Percentiles rank a stretch among this genome's conserved stretches.
These are phyloP conservation scores for Penicillium concentricum DNA, from an alignment of 2,329 filamentous ascomycete genomes.

Conservation along the genomic window DNA sequence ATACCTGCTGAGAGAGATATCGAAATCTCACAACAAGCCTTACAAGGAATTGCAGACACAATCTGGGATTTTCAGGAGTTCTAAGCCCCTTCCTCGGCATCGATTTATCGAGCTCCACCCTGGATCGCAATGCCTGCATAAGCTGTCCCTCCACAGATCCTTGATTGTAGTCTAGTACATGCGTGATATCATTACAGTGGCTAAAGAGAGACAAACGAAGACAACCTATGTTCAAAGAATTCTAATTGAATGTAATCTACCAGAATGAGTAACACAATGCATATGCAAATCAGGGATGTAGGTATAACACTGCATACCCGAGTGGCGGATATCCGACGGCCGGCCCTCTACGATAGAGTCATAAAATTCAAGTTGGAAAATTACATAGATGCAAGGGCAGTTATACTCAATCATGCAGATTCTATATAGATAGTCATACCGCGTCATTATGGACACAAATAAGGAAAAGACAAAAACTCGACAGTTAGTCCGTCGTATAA, in stretches of 20 bases:
- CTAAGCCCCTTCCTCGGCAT: neutral
- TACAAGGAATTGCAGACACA: neutral
- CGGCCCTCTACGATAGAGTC: neutral
- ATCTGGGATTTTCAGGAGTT: neutral
- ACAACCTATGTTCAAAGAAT: neutral
- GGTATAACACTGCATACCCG: neutral
- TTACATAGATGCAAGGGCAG: neutral
- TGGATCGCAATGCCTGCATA: slow-evolving; percentile 13
- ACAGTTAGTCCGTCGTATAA: slow-evolving; percentile 1
- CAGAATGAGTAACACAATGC: neutral
- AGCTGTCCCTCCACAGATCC: slow-evolving; percentile 15
- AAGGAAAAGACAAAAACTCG: slow-evolving; percentile 13
- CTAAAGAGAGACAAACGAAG: neutral
- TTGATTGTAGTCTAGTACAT: neutral
- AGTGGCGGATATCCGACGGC: neutral
- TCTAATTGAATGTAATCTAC: neutral
- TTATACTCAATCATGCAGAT: slow-evolving; percentile 7
- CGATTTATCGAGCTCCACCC: slow-evolving; percentile 6
- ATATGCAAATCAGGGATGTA: neutral
- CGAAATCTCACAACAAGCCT: neutral
- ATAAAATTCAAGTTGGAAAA: neutral
- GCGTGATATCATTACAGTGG: neutral
- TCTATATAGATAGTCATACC: slow-evolving; percentile 29
- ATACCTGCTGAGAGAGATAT: neutral
- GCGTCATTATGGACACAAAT: slow-evolving; percentile 33